These are phyloP conservation scores for Litchi chinensis DNA, from an alignment of 345 rosid species.

Conservation along the genomic window DNA sequence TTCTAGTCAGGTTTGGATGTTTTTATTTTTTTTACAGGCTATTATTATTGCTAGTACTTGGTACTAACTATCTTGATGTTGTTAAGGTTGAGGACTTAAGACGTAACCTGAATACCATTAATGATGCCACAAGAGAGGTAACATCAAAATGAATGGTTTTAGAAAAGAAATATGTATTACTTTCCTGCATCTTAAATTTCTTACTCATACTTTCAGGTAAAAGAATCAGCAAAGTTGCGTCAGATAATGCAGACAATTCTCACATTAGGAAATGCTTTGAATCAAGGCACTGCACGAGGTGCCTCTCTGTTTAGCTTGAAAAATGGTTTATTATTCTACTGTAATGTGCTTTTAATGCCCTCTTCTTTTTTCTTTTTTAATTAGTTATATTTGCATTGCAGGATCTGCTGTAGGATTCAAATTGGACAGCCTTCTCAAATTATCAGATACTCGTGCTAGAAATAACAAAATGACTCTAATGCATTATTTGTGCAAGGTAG, in stretches of 20 bases:
- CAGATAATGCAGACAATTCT: conserved; percentile 98
- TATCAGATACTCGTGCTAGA: conserved; percentile 95
- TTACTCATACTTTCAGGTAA: conserved; percentile 60
- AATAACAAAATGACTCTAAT: conserved; percentile 95
- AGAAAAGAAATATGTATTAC: conserved; percentile 8
- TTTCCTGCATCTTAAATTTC: conserved; percentile 28
- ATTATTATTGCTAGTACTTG: conserved; percentile 13
- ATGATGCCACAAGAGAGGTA: conserved; percentile 84
- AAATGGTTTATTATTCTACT: neutral
- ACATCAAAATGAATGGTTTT: conserved; percentile 9
- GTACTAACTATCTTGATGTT: conserved; percentile 16
- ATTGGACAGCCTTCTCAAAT: conserved; percentile 93
- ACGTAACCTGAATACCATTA: conserved; percentile 64
- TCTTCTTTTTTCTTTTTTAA: neutral
- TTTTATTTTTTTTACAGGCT: conserved; percentile 8
- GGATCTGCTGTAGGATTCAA: conserved; percentile 98
- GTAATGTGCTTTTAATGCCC: conserved; percentile 9
- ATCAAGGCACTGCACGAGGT: conserved; percentile 99
- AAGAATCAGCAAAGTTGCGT: conserved; percentile 86
- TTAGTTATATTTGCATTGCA: conserved; percentile 32
- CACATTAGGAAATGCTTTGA: conserved; percentile 94
- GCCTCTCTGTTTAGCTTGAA: conserved; percentile 17
- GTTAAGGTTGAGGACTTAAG: conserved; percentile 81
- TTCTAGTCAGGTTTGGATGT: conserved; percentile 70
- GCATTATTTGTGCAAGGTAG: conserved; percentile 98